Evolutionary conservation across 495 filamentous ascomycete species (phyloP), one percentile per base, ranked within the genome.

Genomic region (Rhypophila decipiens): DNA sequence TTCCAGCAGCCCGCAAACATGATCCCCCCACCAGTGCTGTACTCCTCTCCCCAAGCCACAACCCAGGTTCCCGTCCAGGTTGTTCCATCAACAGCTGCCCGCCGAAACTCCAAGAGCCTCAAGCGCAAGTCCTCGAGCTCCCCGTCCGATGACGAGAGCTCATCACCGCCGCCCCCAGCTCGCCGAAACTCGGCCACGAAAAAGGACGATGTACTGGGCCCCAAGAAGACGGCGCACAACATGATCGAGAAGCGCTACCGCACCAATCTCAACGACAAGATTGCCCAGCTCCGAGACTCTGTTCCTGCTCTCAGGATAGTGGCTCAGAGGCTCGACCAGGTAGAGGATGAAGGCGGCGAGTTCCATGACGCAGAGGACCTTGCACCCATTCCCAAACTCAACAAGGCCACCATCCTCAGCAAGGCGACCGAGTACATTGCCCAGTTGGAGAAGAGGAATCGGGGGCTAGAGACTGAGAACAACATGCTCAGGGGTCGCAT

Each of bases 341-440:
- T 22, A 2, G 46, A 49, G 13, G 38, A 56, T 50, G 23, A 60
- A 40, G 53, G 57, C 56, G 40, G n/a, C 17, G 31, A 47, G 19
- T 46, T 40, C 19, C 55, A 44, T 3, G 52, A 47, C 31, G 10
- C 56, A 20, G 31, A 20, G 31, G 50, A 47, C 20, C 42, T 57
- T 2, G 42, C 41, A 8, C 57, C 37, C 1, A 45, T 50, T 0
- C 44, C 53, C 17, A 66, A 56, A 46, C 56, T 66, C 36, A 60
- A 59, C 44, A 59, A 74, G 64, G 88, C 87, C 5, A 95, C 88
- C 2, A 85, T 80, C 24, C 64, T 96, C 17, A 82, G 82, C 21
- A 94, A 94, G 59, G 89, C 89, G 12, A 90, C 87, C 12, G 88
- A 95, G 56, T 95, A 96, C 53, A 96, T 96, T 53, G 74, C 75